Conservation (phyloP, 805 yeast genomes). For the Kluyveromyces nonfermentans region DNA sequence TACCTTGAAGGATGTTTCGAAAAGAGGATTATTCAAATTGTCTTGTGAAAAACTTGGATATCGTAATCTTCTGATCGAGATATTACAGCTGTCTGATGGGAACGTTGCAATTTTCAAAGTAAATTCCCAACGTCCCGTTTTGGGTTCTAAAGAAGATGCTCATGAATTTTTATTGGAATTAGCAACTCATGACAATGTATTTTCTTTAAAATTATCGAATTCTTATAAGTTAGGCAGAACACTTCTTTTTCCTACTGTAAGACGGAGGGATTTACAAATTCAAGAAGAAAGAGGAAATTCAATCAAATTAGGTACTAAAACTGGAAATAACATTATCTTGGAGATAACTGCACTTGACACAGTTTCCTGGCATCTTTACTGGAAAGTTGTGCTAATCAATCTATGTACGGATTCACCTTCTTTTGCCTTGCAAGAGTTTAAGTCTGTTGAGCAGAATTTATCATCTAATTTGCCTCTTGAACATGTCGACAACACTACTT, state of each 20-base stretch:
- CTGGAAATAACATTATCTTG: conserved; percentile 17
- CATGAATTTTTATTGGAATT: conserved; percentile 2
- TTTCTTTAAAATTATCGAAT: conserved; percentile 9
- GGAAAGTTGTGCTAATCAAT: conserved; percentile 15
- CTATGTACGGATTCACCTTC: conserved; percentile 6
- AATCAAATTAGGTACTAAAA: conserved; percentile 12
- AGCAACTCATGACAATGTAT: not conserved
- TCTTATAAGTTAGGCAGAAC: conserved; percentile 18
- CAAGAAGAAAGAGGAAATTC: conserved; percentile 6
- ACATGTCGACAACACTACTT: not conserved
- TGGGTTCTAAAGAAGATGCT: conserved; percentile 1
- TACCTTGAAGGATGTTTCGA: conserved; percentile 9
- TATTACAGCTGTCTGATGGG: conserved; percentile 19
- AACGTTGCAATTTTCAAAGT: conserved; percentile 22
- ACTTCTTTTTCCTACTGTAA: conserved; percentile 20
- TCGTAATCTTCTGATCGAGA: conserved; percentile 16
- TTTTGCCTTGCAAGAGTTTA: not conserved
- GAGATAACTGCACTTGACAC: conserved; percentile 16
- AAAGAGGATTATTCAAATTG: conserved; percentile 17
- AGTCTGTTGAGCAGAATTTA: not conserved
- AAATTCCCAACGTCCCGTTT: conserved; percentile 14
- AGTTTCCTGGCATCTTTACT: conserved; percentile 20
- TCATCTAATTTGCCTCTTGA: not conserved
- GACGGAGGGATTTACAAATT: conserved; percentile 17
- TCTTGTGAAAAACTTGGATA: conserved; percentile 11